Conservation (phyloP, 1,284 basidiomycete species). For the Trichosporon coremiiforme region DNA sequence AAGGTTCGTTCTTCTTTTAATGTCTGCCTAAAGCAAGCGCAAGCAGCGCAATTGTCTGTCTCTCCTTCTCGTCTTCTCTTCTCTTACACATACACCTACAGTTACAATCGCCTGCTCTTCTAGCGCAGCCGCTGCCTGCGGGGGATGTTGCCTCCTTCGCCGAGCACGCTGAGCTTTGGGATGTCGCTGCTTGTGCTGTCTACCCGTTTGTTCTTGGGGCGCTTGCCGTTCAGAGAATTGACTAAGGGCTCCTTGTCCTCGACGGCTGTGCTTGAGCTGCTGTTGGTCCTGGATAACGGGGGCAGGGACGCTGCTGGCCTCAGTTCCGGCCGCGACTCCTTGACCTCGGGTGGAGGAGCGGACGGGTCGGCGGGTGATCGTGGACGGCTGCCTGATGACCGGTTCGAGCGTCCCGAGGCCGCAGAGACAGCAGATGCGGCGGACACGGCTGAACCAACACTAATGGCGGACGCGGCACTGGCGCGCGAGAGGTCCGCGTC, state of each 20-base stretch:
- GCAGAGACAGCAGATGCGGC: background rate
- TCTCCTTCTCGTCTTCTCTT: background rate
- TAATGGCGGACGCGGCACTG: background rate
- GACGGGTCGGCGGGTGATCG: background rate
- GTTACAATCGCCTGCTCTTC: background rate
- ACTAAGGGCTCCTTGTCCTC: background rate
- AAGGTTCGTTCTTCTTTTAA: too few species aligned
- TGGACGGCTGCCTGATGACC: background rate
- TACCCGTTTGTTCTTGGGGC: conserved; percentile 1
- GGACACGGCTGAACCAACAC: background rate
- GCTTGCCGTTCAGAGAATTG: conserved; percentile 7
- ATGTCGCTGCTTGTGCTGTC: conserved; percentile 21
- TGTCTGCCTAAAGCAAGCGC: background rate
- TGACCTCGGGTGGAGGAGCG: background rate
- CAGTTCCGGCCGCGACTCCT: background rate
- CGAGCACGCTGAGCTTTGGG: conserved; percentile 31
- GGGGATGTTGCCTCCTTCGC: conserved; percentile 37
- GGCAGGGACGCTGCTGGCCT: background rate
- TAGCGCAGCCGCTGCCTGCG: conserved; percentile 21
- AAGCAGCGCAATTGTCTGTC: too few species aligned
- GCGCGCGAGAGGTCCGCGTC: background rate
- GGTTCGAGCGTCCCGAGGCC: background rate
- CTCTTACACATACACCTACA: too few species aligned
- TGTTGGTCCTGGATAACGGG: background rate
- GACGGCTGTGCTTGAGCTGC: background rate